Evolutionary conservation across 2,329 filamentous ascomycete species (phyloP).

Genomic region (Ophiostoma himal-ulmi): DNA sequence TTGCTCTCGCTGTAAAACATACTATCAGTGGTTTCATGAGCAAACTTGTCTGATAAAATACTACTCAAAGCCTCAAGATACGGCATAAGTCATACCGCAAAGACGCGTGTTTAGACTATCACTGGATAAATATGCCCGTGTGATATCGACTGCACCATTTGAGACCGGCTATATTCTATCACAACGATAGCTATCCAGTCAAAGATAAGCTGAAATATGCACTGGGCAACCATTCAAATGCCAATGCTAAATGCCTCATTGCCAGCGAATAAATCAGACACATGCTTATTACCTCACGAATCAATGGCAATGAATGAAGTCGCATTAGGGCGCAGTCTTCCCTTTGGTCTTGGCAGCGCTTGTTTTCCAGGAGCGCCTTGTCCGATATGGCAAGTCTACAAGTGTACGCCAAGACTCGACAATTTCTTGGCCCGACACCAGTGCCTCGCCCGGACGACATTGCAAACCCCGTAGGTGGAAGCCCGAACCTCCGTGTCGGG

Average conservation of each 20-base stretch:
- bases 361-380: not conserved
- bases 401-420: not conserved
- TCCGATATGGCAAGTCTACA: not conserved
- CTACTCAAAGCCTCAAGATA: not conserved
- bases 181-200: not conserved
- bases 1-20: not conserved
- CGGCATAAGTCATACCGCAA: not conserved
- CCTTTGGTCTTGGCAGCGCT: not conserved
- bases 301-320: not conserved
- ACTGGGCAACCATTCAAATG: not conserved
- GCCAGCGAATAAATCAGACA: not conserved
- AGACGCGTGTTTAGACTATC: not conserved
- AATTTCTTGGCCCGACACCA: not conserved
- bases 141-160: not conserved
- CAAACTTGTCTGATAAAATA: no score
- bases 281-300: not conserved
- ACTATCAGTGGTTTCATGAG: no score
- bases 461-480: not conserved
- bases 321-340: not conserved
- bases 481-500: not conserved
- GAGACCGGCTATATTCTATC: not conserved
- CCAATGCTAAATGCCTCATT: not conserved
- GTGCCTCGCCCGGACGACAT: not conserved
- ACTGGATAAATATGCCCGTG: not conserved
- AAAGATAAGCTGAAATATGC: not conserved